Evolutionary conservation across 1,284 basidiomycete genomes (phyloP).

Genomic region (Marasmius sp.): DNA sequence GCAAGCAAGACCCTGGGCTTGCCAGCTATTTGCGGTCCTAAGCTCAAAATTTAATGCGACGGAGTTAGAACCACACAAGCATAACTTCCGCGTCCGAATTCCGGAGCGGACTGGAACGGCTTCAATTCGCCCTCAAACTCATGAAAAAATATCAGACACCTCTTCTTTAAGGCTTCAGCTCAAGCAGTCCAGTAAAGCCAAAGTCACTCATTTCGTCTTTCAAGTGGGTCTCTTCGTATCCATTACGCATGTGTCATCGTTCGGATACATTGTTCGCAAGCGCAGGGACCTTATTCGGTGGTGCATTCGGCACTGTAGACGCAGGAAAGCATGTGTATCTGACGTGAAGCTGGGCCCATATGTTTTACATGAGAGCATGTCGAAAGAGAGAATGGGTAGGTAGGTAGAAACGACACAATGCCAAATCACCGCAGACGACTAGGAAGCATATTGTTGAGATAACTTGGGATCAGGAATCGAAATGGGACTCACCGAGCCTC

Average conservation of each 20-base stretch:
- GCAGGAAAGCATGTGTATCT: not conserved
- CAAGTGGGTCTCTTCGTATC: too few species aligned
- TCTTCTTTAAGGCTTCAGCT: too few species aligned
- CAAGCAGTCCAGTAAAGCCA: too few species aligned
- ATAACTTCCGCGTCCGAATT: too few species aligned
- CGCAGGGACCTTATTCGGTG: not conserved
- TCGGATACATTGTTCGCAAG: too few species aligned
- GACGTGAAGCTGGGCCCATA: not conserved
- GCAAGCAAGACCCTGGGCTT: not conserved
- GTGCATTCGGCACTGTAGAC: not conserved
- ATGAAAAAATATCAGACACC: too few species aligned
- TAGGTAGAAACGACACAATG: not conserved
- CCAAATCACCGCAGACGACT: constrained; percentile 42
- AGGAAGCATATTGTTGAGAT: constrained; percentile 2
- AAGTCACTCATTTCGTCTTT: too few species aligned
- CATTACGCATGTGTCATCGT: too few species aligned
- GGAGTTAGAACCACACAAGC: too few species aligned
- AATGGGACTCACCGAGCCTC: constrained; percentile 88
- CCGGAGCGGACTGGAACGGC: too few species aligned
- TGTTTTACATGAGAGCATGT: not conserved
- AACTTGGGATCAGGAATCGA: not conserved
- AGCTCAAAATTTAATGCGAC: too few species aligned
- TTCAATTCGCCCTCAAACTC: too few species aligned
- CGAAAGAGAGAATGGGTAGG: not conserved
- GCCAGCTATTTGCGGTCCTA: not conserved